Conservation (phyloP, 495 filamentous ascomycete genomes). For the Penicillium cataractarum region DNA sequence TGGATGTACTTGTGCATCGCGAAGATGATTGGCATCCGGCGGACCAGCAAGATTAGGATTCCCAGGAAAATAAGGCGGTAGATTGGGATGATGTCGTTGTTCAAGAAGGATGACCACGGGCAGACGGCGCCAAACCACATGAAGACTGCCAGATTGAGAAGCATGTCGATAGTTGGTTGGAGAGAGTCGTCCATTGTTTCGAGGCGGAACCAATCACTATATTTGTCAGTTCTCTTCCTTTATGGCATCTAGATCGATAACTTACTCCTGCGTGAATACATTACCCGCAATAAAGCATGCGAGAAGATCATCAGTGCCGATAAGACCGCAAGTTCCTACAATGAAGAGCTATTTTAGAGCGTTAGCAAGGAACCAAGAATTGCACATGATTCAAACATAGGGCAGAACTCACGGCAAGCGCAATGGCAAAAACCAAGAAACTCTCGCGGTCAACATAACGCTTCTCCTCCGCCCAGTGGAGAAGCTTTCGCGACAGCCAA, state of each 20-base stretch:
- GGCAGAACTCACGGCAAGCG: conserved; percentile 65
- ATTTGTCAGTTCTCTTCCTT: conserved; percentile 16
- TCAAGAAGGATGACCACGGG: conserved; percentile 72
- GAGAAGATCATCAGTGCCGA: conserved; percentile 89
- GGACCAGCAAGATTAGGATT: conserved; percentile 77
- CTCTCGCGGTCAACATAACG: conserved; percentile 88
- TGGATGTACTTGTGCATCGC: conserved; percentile 74
- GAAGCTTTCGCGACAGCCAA: conserved; percentile 77
- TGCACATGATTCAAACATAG: conserved; percentile 14
- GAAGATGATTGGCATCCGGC: conserved; percentile 77
- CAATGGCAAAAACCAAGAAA: conserved; percentile 86
- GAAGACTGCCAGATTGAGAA: conserved; percentile 84
- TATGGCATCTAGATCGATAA: not conserved
- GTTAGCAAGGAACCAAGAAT: conserved; percentile 18
- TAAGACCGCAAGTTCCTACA: conserved; percentile 82
- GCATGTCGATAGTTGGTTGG: conserved; percentile 86
- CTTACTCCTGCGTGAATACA: conserved; percentile 80
- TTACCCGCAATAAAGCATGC: conserved; percentile 96
- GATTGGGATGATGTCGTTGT: conserved; percentile 73
- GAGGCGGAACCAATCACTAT: conserved; percentile 84
- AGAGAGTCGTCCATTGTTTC: conserved; percentile 87
- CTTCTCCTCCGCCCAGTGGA: conserved; percentile 82
- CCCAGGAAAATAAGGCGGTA: conserved; percentile 78
- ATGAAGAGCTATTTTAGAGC: conserved; percentile 64
- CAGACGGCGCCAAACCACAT: conserved; percentile 91